Conservation (phyloP, 257 asterid species). For the Knoxia roxburghii region DNA sequence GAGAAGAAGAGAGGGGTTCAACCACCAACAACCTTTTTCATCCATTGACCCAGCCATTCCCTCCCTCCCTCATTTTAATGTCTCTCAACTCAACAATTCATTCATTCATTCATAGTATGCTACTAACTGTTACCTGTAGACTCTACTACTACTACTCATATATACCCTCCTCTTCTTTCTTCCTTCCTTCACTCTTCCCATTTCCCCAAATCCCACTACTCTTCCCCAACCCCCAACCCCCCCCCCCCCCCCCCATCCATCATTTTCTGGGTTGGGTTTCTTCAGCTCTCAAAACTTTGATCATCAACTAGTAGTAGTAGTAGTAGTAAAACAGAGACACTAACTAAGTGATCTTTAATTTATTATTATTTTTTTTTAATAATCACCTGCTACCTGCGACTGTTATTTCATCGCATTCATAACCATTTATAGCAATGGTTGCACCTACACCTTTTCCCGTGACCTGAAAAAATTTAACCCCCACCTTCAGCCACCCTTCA, state of each 20-base stretch:
- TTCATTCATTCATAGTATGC: too few species aligned
- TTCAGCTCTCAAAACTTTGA: too few species aligned
- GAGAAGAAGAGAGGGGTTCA: conserved; percentile 40
- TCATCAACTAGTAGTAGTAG: too few species aligned
- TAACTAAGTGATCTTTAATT: too few species aligned
- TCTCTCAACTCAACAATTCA: conserved; percentile 30
- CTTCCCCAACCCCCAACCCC: not conserved
- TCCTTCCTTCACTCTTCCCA: too few species aligned
- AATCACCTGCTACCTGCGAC: too few species aligned
- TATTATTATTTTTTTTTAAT: too few species aligned
- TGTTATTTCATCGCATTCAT: not conserved
- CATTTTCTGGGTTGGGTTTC: too few species aligned
- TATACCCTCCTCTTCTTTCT: not conserved
- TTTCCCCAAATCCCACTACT: not conserved
- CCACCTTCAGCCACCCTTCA: not conserved
- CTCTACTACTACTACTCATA: too few species aligned
- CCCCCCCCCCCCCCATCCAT: too few species aligned
- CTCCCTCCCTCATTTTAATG: conserved; percentile 34
- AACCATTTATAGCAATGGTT: conserved; percentile 2
- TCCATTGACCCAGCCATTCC: conserved; percentile 41
- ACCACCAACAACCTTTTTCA: conserved; percentile 65
- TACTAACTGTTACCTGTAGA: conserved; percentile 42
- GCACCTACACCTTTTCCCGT: conserved; percentile 1
- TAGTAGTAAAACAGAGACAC: too few species aligned
- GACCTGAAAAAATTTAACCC: not conserved